Percentiles rank a stretch among this genome's conserved stretches.
Evolutionary conservation across 2,329 filamentous ascomycete species (phyloP).

Genomic region (Akanthomyces dipterigenus): DNA sequence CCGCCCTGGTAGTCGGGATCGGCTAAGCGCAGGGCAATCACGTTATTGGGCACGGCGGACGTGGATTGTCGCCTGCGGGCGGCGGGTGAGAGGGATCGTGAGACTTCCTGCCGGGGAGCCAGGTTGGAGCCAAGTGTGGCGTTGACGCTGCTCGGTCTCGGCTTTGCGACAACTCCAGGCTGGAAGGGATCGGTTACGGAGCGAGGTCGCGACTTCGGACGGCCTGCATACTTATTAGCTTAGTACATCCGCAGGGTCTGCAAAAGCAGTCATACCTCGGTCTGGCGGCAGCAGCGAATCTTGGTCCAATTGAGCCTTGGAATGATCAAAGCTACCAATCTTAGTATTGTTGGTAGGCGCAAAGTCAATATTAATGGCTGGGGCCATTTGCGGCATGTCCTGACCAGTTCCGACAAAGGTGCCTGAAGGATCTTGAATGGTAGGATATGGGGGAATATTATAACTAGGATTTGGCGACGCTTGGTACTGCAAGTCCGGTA

Average conservation of each 20-base stretch:
- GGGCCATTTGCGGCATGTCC: conserved; percentile 77
- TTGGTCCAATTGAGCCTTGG: conserved; percentile 59
- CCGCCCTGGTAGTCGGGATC: conserved; percentile 76
- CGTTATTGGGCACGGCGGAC: conserved; percentile 54
- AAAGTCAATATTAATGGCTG: conserved; percentile 90
- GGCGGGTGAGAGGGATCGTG: conserved; percentile 51
- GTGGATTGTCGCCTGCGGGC: conserved; percentile 51
- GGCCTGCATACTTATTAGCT: conserved; percentile 26
- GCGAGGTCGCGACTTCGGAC: conserved; percentile 42
- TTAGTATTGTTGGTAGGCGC: conserved; percentile 60
- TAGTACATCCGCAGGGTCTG: not conserved
- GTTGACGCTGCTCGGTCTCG: conserved; percentile 30
- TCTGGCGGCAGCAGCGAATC: conserved; percentile 82
- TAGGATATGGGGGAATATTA: conserved; percentile 28
- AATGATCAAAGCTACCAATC: conserved; percentile 33
- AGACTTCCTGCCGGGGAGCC: conserved; percentile 37
- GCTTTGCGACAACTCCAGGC: conserved; percentile 33
- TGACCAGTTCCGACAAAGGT: conserved; percentile 44
- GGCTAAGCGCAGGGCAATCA: conserved; percentile 81
- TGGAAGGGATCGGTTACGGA: conserved; percentile 57
- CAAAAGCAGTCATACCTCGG: conserved; percentile 42
- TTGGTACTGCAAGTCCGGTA: conserved; percentile 46
- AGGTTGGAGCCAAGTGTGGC: conserved; percentile 39
- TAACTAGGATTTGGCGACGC: conserved; percentile 33
- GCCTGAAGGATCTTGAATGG: conserved; percentile 34